phyloP scores from a whole-genome alignment of 257 asterid species.

The Solanum lignicaule region DNA sequence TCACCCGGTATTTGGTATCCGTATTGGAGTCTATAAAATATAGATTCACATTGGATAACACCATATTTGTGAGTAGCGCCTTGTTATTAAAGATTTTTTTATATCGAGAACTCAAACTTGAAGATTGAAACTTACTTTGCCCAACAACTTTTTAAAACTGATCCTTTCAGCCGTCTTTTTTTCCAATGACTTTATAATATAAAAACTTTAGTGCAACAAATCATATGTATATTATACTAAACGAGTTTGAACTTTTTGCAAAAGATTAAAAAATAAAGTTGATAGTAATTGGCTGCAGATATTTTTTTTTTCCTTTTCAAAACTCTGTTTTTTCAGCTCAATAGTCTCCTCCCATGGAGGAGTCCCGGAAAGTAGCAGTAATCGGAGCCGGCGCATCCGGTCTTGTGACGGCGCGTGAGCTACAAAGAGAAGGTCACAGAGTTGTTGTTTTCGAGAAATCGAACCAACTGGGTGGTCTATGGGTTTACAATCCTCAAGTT shows the following conservation, averaged over 20 bases:
- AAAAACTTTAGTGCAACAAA: no score
- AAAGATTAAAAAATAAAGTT: background rate
- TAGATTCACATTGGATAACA: accelerated
- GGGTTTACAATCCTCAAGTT: conserved; percentile 37
- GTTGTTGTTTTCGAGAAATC: conserved; percentile 33
- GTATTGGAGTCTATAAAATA: accelerated
- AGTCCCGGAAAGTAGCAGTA: conserved; percentile 34
- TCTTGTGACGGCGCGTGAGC: conserved; percentile 31
- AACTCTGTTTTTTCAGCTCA: background rate
- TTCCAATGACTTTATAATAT: no score
- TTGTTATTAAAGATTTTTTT: no score
- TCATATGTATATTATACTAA: no score
- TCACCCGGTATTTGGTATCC: accelerated
- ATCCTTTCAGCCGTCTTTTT: no score
- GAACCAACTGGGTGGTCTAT: conserved; percentile 38
- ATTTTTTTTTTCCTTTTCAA: accelerated
- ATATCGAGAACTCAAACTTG: no score
- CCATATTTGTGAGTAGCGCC: no score
- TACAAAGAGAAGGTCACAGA: conserved; percentile 17
- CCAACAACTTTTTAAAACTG: no score
- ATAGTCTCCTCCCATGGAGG: background rate
- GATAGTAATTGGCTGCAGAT: no score
- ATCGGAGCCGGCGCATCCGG: conserved; percentile 54
- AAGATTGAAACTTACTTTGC: no score
- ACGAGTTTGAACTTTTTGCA: background rate